Base-by-base conservation (phyloP, 2,329 filamentous ascomycete genomes). In the Penicillium sp. region DNA sequence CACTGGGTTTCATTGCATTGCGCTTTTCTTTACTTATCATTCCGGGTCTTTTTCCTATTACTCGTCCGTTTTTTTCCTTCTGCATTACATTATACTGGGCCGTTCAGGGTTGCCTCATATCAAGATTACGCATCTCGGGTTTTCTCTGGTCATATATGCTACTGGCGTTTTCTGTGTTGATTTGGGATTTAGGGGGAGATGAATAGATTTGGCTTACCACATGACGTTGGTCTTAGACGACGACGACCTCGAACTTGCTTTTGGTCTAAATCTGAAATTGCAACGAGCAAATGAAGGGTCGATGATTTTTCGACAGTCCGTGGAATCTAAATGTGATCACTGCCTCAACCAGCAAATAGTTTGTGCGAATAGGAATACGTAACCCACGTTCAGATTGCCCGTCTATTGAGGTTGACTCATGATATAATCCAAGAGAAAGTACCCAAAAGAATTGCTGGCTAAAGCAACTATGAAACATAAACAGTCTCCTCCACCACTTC, bases 101-200 rank as follows among this genome's bases (percentile, higher is more conserved):
- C n/a, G 39, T 28, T 25, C 35, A 7, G n/a, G 43, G n/a, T 12
- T 34, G 10, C n/a, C 25, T 6, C 25, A n/a, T 47, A 35, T 55
- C n/a, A 22, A 51, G 49, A 15, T 50, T 22, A 54, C 54, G 41
- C 51, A 51, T 58, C 31, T 41, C 41, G 54, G 58, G 54, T 31
- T 50, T 22, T n/a, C 6, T 11, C 14, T 25, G 41, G 28, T 35
- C 42, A 43, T 53, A 14, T 22, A 38, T 25, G 25, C n/a, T 28
- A 11, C 5, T 22, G 49, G 54, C 41, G 42, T 54, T 22, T 6
- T 41, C 20, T n/a, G 41, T 22, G 53, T 12, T 49, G 28, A 28
- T 48, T 48, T 20, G 1, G 34, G 41, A 34, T 17, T 58, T 31
- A 3, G 22, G 10, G 55, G 4, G 47, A 25, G 17, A 35, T 34